phyloP scores from a whole-genome alignment of 2,329 filamentous ascomycete species.

The Diaporthe batatas region DNA sequence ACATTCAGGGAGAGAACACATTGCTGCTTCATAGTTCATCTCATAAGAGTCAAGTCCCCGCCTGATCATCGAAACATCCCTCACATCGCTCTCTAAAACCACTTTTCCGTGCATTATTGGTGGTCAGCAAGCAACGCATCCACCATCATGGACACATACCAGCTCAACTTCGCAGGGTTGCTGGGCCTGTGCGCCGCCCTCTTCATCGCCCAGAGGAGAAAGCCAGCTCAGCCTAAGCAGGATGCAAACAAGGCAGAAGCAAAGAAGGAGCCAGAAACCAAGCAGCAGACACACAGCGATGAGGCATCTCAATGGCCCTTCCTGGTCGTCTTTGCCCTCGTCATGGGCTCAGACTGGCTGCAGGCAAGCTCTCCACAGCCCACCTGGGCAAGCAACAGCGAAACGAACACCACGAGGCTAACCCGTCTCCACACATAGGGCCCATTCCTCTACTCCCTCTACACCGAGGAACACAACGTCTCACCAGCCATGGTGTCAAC shows the following conservation, averaged over 20 bases:
- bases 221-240: slow-evolving; percentile 1
- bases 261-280: neutral
- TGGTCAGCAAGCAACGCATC: neutral
- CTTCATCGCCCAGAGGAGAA: slow-evolving; percentile 45
- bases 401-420: neutral
- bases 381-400: neutral
- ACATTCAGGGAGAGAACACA: slow-evolving; percentile 14
- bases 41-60: neutral
- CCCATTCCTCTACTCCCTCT: slow-evolving; percentile 54
- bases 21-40: slow-evolving; percentile 7
- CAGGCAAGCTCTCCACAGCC: slow-evolving; percentile 53
- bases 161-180: slow-evolving; percentile 51
- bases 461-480: slow-evolving; percentile 51
- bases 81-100: neutral
- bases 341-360: slow-evolving; percentile 66
- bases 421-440: slow-evolving; percentile 45
- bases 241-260: neutral
- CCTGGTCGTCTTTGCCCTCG: slow-evolving; percentile 60
- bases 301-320: slow-evolving; percentile 51
- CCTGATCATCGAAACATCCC: neutral
- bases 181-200: slow-evolving; percentile 51
- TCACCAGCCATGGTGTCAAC: slow-evolving; percentile 50
- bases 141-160: slow-evolving; percentile 50
- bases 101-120: no score
- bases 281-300: neutral